Percentiles rank a stretch among this genome's conserved stretches.
Evolutionary conservation across 768 basidiomycete genomes (phyloP).

Genomic region (Gyrodon lividus): DNA sequence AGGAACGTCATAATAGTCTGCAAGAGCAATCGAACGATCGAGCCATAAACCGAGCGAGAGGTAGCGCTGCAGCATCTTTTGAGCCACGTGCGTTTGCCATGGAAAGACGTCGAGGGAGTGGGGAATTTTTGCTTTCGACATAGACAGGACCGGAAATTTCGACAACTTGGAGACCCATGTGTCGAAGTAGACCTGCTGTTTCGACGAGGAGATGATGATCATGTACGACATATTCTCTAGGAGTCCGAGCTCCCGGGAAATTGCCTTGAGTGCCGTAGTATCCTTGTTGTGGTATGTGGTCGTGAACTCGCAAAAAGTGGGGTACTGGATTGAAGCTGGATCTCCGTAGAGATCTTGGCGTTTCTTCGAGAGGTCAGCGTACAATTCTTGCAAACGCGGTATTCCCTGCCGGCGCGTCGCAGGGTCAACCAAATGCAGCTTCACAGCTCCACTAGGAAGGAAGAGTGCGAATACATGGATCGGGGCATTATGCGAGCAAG

Average conservation of each 20-base stretch:
- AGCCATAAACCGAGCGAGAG: conserved; percentile 77
- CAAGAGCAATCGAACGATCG: conserved; percentile 72
- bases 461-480: conserved; percentile 91
- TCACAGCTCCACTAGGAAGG: conserved; percentile 64
- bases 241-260: conserved; percentile 83
- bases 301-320: conserved; percentile 55
- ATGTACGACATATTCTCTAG: conserved; percentile 72
- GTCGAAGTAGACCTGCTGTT: conserved; percentile 84
- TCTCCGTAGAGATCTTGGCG: conserved; percentile 40
- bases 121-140: conserved; percentile 75
- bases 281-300: conserved; percentile 80
- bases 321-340: conserved; percentile 60
- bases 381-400: conserved; percentile 71
- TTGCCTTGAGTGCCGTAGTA: conserved; percentile 73
- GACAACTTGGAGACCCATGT: conserved; percentile 61
- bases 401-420: conserved; percentile 85
- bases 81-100: conserved; percentile 82
- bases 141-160: conserved; percentile 85
- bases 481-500: conserved; percentile 64
- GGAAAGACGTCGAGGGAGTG: conserved; percentile 81
- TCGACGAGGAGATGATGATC: conserved; percentile 82
- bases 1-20: conserved; percentile 91
- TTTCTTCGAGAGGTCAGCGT: conserved; percentile 60
- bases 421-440: conserved; percentile 87
- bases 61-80: conserved; percentile 84